Evolutionary conservation across 2,329 filamentous ascomycete genomes (phyloP).

Genomic region (Arthrobotrys entomopaga): DNA sequence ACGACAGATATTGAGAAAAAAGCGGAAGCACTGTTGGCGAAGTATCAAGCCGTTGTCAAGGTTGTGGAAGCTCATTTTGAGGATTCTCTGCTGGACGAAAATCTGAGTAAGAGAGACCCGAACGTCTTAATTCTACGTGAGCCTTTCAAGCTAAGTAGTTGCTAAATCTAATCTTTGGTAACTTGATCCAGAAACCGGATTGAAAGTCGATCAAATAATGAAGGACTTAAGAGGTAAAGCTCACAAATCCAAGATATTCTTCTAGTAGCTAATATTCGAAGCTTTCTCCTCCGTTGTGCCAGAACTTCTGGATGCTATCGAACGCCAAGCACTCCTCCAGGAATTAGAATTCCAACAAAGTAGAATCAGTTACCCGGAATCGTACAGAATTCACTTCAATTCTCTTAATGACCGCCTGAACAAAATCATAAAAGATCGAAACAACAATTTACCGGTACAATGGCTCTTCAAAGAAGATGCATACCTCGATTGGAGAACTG

Average conservation of each 20-base stretch:
- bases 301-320: conserved; percentile 23
- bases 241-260: neutral
- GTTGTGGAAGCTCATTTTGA: conserved; percentile 20
- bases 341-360: conserved; percentile 19
- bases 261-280: neutral
- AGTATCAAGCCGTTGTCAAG: conserved; percentile 25
- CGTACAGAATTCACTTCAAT: conserved; percentile 23
- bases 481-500: conserved; percentile 8
- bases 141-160: neutral
- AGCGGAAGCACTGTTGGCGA: conserved; percentile 10
- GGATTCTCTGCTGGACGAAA: conserved; percentile 19
- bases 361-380: conserved; percentile 1
- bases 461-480: conserved; percentile 22
- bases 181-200: neutral
- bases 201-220: neutral
- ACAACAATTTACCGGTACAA: conserved; percentile 19
- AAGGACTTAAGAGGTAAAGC: neutral
- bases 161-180: too few relatives aligned
- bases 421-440: conserved; percentile 14
- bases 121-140: neutral
- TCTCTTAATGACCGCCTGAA: conserved; percentile 18
- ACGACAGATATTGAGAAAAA: conserved; percentile 24
- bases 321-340: conserved; percentile 6
- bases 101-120: conserved; percentile 11
- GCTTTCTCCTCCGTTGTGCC: conserved; percentile 9